Conservation (phyloP, 2,329 filamentous ascomycete species). For the Diaporthe australafricana region DNA sequence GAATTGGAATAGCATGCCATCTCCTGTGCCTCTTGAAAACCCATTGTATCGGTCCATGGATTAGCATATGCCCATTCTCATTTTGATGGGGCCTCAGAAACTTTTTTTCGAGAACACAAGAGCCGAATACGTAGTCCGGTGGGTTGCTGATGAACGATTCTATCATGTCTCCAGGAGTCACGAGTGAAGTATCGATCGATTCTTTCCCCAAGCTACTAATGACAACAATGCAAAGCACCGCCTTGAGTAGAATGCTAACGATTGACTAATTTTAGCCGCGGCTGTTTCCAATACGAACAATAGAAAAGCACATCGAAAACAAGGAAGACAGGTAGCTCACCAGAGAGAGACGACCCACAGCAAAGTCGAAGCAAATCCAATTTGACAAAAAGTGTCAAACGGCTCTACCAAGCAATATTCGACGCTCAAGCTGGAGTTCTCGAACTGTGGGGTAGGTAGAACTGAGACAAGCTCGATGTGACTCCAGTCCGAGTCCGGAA, state of each 20-base stretch:
- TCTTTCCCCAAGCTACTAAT: neutral
- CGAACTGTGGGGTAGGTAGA: neutral
- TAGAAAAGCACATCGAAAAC: no score
- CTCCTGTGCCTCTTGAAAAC: neutral
- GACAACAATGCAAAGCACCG: neutral
- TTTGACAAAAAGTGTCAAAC: neutral
- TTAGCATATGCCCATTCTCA: neutral
- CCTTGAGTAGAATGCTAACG: neutral
- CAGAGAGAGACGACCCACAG: neutral
- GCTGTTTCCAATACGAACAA: neutral
- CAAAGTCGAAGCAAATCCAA: neutral
- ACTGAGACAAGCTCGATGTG: neutral
- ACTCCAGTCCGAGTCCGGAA: neutral
- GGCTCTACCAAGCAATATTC: slow-evolving; percentile 12
- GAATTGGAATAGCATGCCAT: neutral
- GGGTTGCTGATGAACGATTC: slow-evolving; percentile 23
- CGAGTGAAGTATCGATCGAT: neutral
- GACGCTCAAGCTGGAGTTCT: neutral
- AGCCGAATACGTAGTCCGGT: neutral
- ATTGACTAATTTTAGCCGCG: neutral
- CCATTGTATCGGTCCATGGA: neutral
- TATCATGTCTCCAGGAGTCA: slow-evolving; percentile 24
- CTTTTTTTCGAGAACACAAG: neutral
- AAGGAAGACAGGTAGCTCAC: neutral
- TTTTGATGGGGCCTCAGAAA: neutral